These are phyloP conservation scores for Immersiporthe knoxdaviesiana DNA, from an alignment of 2,329 filamentous ascomycete species.

Conservation along the genomic window DNA sequence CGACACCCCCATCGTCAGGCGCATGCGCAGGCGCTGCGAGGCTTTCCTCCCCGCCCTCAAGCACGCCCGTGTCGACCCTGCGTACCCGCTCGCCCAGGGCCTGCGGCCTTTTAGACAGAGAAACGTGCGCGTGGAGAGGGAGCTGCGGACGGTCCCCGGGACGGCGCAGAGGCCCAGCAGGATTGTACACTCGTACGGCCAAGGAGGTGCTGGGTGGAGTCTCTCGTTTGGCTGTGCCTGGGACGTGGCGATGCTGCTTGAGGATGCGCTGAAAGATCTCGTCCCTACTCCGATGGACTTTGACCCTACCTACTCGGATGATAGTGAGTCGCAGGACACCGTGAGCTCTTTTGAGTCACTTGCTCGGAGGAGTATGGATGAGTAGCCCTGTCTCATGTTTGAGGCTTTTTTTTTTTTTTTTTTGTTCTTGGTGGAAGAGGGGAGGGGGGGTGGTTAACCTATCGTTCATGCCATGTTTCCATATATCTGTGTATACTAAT, in stretches of 20 bases:
- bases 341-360: conserved; percentile 22
- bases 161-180: conserved; percentile 34
- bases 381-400: too few relatives aligned
- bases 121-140: conserved; percentile 49
- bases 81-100: conserved; percentile 49
- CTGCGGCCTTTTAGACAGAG: conserved; percentile 44
- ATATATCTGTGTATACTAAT: neutral
- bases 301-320: conserved; percentile 27
- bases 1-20: conserved; percentile 43
- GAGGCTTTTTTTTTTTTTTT: too few relatives aligned
- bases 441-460: too few relatives aligned
- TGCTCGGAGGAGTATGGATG: conserved; percentile 9
- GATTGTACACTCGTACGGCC: conserved; percentile 50
- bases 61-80: conserved; percentile 43
- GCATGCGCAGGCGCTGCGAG: conserved; percentile 49
- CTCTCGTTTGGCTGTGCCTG: conserved; percentile 45
- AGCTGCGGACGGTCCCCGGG: conserved; percentile 37
- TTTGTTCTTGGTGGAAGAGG: too few relatives aligned
- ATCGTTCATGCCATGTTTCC: neutral
- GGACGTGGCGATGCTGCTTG: conserved; percentile 41
- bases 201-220: conserved; percentile 49
- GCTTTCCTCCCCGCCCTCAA: conserved; percentile 46
- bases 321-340: conserved; percentile 19
- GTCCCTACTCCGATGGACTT: conserved; percentile 30
- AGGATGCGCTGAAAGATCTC: conserved; percentile 38